A percentile compares a stretch with the other conserved stretches of the same genome.
phyloP scores from a whole-genome alignment of 768 basidiomycete species.

The Leucosporidium creatinivorum region DNA sequence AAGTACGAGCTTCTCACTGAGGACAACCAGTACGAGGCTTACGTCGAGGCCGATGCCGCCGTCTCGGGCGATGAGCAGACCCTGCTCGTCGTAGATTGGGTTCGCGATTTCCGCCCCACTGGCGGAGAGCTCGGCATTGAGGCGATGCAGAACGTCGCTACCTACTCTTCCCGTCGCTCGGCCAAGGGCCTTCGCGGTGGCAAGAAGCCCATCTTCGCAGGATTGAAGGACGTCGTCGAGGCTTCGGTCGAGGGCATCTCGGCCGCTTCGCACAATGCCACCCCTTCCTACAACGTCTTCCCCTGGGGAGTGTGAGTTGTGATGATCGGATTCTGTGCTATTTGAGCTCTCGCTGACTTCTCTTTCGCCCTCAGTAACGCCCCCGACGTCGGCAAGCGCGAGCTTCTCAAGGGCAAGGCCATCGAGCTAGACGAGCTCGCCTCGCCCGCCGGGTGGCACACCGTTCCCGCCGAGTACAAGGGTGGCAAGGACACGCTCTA shows the following conservation, averaged over 20 bases:
- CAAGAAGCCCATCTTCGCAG: not conserved
- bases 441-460: conserved; percentile 79
- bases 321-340: not conserved
- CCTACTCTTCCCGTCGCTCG: not conserved
- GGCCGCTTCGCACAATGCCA: not conserved
- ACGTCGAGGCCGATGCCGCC: conserved; percentile 74
- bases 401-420: conserved; percentile 19
- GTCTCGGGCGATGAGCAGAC: conserved; percentile 26
- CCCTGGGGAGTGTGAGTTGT: conserved; percentile 40
- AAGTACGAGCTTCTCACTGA: conserved; percentile 89
- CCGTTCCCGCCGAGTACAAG: conserved; percentile 53
- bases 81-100: conserved; percentile 90
- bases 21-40: conserved; percentile 93
- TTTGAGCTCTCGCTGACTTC: not conserved
- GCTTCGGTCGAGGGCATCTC: not conserved
- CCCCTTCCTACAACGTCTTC: conserved; percentile 41
- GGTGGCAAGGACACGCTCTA: conserved; percentile 44
- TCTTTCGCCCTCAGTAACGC: conserved; percentile 16
- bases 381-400: conserved; percentile 32
- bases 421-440: conserved; percentile 47
- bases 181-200: no score
- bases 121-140: conserved; percentile 36
- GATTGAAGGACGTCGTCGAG: not conserved
- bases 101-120: conserved; percentile 55
- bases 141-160: conserved; percentile 30